Evolutionary conservation across 2,329 filamentous ascomycete genomes (phyloP), one percentile per base, ranked within the genome.

Genomic region (Fusarium praegraminearum): DNA sequence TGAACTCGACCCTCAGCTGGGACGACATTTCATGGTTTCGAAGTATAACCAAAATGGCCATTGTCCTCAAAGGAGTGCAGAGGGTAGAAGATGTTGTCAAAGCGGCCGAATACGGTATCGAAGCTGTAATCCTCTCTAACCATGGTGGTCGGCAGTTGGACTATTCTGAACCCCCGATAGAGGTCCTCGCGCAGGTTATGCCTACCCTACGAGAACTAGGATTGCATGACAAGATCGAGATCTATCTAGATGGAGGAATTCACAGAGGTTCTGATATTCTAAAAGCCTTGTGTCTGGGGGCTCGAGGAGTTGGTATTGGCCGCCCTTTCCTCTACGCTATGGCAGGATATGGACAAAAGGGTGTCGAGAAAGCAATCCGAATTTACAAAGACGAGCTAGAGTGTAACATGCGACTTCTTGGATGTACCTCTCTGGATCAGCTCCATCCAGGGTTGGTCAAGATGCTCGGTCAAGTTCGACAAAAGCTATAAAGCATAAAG

Each of bases 351-450:
- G 95, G 95, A 1, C 82, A 93, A 55, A 85, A 90, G 3, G 96
- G 95, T 63, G 94, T 98, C n/a, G 93, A 97, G 76, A 87, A 93
- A 36, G 95, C 95, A 26, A 97, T 98, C 90, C 91, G 93, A 77
- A 83, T 97, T 62, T 86, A 97, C 73, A 93, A 92, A 81, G 95
- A 98, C 76, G 96, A 98, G 85, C 92, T 98, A 89, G 94, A 97
- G 83, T 98, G 98, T 93, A 95, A 94, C 75, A 98, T 98, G 95
- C 88, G 96, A 4, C 82, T 98, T 65, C 92, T 98, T 72, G 96
- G 96, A 7, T 92, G 90, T 57, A 87, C 86, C 12, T 90, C 82
- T 57, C 79, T 99, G 16, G 88, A 89, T 35, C 89, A 98, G 72
- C 82, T 98, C 62, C 46, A 62, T 3, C 36, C 41, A 13, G 50